phyloP scores from a whole-genome alignment of 176 grass and related monocot species.

The Musa itinerans region DNA sequence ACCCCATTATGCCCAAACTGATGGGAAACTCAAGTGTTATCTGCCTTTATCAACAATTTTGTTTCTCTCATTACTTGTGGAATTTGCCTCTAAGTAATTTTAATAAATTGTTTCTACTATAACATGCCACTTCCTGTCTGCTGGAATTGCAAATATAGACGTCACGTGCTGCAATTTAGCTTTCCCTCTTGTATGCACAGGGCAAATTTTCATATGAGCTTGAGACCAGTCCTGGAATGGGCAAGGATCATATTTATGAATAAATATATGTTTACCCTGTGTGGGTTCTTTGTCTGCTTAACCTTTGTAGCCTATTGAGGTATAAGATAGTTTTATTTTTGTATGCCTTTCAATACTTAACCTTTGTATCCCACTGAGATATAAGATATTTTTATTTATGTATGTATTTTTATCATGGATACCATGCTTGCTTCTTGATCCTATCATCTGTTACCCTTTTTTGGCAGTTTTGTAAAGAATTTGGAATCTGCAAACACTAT shows the following conservation, averaged over 20 bases:
- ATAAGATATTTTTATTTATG: background rate
- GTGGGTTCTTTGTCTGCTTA: background rate
- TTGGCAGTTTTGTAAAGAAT: conserved; percentile 62
- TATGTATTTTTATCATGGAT: background rate
- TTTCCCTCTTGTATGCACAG: too few species aligned
- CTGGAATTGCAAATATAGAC: too few species aligned
- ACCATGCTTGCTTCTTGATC: background rate
- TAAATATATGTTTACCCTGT: background rate
- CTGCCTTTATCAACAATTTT: too few species aligned
- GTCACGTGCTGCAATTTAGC: too few species aligned
- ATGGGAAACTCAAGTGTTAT: too few species aligned
- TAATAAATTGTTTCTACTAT: too few species aligned
- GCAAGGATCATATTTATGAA: background rate
- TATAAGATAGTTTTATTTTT: background rate
- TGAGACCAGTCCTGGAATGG: background rate
- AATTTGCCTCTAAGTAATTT: too few species aligned
- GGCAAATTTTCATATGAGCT: too few species aligned
- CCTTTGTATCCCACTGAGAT: background rate
- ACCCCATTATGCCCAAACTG: too few species aligned
- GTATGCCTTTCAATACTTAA: background rate
- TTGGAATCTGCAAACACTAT: conserved; percentile 95
- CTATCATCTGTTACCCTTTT: background rate
- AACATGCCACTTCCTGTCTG: too few species aligned
- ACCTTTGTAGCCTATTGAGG: background rate
- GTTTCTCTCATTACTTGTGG: too few species aligned